Evolutionary conservation across 2,329 filamentous ascomycete species (phyloP).

Genomic region (Myriosclerotinia curreyana): DNA sequence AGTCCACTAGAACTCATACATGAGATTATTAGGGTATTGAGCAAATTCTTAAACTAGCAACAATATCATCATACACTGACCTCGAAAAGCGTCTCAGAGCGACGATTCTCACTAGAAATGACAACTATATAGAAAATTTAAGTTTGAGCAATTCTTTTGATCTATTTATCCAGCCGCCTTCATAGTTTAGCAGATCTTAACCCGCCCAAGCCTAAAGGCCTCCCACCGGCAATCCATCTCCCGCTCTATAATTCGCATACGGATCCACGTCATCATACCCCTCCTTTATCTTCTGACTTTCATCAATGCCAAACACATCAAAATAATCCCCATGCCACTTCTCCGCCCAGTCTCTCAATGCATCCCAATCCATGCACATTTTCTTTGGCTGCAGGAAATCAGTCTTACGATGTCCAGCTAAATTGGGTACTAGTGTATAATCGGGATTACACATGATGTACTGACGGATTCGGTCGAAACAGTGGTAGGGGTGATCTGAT

Average conservation of each 20-base stretch:
- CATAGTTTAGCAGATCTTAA: no score
- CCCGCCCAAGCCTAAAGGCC: not conserved
- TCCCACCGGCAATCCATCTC: constrained; percentile 6
- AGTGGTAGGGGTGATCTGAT: constrained; percentile 16
- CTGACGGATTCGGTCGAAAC: constrained; percentile 21
- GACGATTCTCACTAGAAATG: no score
- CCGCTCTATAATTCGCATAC: not conserved
- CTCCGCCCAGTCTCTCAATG: constrained; percentile 11
- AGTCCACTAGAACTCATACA: no score
- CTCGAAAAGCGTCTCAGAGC: no score
- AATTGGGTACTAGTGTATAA: constrained; percentile 17
- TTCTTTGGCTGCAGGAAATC: constrained; percentile 2
- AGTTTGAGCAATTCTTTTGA: no score
- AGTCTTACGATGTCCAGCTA: constrained; percentile 1
- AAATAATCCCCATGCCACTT: constrained; percentile 3
- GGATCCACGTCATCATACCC: constrained; percentile 3
- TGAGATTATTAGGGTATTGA: no score
- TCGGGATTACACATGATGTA: constrained; percentile 23
- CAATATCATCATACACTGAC: no score
- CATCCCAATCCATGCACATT: constrained; percentile 14
- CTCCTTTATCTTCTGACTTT: not conserved
- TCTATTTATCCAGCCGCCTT: not conserved
- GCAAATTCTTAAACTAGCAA: no score
- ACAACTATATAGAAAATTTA: no score
- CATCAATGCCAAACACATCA: not conserved